Base-by-base conservation (phyloP, 2,329 filamentous ascomycete genomes). In the Alternaria sp. region DNA sequence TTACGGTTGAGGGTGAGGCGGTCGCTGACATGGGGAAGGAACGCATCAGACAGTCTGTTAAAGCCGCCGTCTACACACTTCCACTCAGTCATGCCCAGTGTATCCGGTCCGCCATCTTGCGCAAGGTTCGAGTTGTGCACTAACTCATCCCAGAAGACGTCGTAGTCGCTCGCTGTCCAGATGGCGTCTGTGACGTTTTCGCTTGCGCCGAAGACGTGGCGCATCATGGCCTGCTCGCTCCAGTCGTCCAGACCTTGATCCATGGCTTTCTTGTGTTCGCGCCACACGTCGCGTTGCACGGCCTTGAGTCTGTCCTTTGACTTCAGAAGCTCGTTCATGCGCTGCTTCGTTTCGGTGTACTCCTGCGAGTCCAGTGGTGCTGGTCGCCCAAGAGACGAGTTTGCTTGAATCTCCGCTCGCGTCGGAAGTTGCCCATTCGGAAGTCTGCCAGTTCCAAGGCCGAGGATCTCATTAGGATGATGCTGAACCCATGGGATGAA, bases 91-190 rank as follows among this genome's bases (percentile, higher is more conserved):
- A 15, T 10, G 21, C 44, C 44, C 11, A 23, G 1, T n/a, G 19
- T 21, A 25, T 46, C 44, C 11, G 44, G 17, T 23, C 44, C 44
- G 19, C 44, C 55, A 19, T 40, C 45, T 28, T 49, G 55, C 19
- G 44, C 55, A 28, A 57, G 55, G 10, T 57, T 57, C 2, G 55
- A 57, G 55, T 57, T 57, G 28, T 57, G 55, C 12, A 49, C 44
- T 1, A 57, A 5, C 10, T 57, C 55, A n/a, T 57, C 55, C 55
- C 44, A 57, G 45, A 57, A 57, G n/a, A 57, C 28, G 28, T 57
- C 55, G 55, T 57, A 50, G 45, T 59, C 49, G 47, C 32, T 54
- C 25, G 47, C 30, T 28, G 57, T 59, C 57, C 40, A 52, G 21
- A 45, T 59, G 9, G 36, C 36, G 36, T 40, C 36, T 40, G 36